Evolutionary conservation across 2,329 filamentous ascomycete genomes (phyloP).

Genomic region (Paramyrothecium roridum): DNA sequence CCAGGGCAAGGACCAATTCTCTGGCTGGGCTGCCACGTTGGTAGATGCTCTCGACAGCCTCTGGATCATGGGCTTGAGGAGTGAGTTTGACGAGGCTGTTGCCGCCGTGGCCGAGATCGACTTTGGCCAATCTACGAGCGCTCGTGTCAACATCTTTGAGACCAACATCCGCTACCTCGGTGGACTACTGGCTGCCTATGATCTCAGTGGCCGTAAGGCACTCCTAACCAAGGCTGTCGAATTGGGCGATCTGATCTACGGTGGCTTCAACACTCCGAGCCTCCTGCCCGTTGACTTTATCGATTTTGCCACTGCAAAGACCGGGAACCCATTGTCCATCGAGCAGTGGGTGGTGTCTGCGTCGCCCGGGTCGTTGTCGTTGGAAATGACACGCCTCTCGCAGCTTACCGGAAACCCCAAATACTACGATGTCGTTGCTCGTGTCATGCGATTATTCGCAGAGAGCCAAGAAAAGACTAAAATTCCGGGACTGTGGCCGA

Average conservation of each 20-base stretch:
- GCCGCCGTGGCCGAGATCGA: conserved; percentile 56
- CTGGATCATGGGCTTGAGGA: conserved; percentile 67
- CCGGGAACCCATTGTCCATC: conserved; percentile 25
- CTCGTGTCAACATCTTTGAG: conserved; percentile 64
- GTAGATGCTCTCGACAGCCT: conserved; percentile 69
- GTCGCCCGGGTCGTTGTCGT: conserved; percentile 59
- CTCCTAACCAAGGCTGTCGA: conserved; percentile 61
- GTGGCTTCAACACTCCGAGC: conserved; percentile 66
- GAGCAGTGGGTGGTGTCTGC: conserved; percentile 39
- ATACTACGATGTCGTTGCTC: conserved; percentile 70
- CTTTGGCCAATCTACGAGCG: conserved; percentile 49
- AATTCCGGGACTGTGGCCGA: conserved; percentile 73
- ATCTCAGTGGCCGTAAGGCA: conserved; percentile 55
- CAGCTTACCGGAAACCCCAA: conserved; percentile 70
- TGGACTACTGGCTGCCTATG: conserved; percentile 67
- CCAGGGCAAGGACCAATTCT: conserved; percentile 52
- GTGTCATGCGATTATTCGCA: conserved; percentile 66
- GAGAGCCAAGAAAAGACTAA: conserved; percentile 61
- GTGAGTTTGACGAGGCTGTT: conserved; percentile 64
- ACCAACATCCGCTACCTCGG: conserved; percentile 70
- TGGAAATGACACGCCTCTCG: conserved; percentile 71
- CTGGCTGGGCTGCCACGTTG: conserved; percentile 65
- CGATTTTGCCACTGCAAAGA: conserved; percentile 36
- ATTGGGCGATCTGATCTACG: conserved; percentile 62
- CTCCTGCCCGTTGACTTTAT: conserved; percentile 57